Base-by-base conservation (phyloP, 1,139 yeast species). In the Candida dubliniensis region DNA sequence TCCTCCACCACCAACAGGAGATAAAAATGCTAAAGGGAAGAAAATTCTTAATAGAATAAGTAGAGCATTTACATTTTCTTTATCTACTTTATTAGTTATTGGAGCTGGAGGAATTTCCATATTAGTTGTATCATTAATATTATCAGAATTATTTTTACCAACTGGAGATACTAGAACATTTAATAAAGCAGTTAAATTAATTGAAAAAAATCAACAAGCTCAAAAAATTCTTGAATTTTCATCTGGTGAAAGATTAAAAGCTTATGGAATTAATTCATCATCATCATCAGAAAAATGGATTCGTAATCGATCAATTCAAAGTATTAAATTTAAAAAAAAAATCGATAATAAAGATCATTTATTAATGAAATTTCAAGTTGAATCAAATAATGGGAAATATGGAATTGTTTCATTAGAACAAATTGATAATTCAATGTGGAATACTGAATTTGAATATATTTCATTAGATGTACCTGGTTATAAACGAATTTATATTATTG, bases 101-200 rank as follows among this genome's bases (percentile, higher is more conserved):
- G 87, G 86, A 8, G 90, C 89, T 1, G 61, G 82, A 1, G 89
- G 86, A 15, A 70, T 86, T 8, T 81, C 83, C 0, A 69, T 87
- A 1, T 71, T 89, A 26, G 95, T 90, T 30, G 71, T 88, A 2
- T 90, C 88, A 63, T 74, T 88, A 51, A 80, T 90, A 31, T 77
- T 87, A 13, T 76, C 87, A 3, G 97, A 90, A 60, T 67, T 90
- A 34, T 80, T 89, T 52, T 77, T 91, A 45, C 96, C 97, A 8
- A 84, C 95, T 0, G 96, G 96, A 24, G 97, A 90, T 59, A 91
- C 96, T 1, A 85, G 85, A 52, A 81, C 95, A 2, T 90, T 90
- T 71, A 90, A 90, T 66, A 79, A 88, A 55, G 95, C 96, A 1
- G 90, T 90, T 29, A 77, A 81, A 31, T 67, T 87, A 55, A 79